phyloP scores from a whole-genome alignment of 805 yeast species.

The Komagataella kurtzmanii region DNA sequence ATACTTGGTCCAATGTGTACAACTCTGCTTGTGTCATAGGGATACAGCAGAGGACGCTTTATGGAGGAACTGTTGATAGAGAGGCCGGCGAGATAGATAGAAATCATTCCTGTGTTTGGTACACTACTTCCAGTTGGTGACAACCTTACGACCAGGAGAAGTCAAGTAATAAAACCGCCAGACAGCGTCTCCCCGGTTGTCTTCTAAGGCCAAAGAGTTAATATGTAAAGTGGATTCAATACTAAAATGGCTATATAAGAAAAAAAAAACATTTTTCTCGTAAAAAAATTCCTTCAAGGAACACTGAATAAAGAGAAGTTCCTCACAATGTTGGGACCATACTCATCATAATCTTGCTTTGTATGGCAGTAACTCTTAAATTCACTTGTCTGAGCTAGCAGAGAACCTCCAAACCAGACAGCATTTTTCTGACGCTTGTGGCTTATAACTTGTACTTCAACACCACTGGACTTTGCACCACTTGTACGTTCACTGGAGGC shows the following conservation, averaged over 20 bases:
- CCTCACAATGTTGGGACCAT: conserved; percentile 95
- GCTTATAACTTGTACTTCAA: conserved; percentile 90
- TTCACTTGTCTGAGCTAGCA: conserved; percentile 94
- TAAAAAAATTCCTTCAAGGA: conserved; percentile 30
- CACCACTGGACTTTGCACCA: conserved; percentile 77
- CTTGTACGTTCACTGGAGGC: conserved; percentile 65
- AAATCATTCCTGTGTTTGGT: not conserved
- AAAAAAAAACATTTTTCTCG: not conserved
- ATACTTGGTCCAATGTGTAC: conserved; percentile 33
- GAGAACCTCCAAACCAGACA: conserved; percentile 98
- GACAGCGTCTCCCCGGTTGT: not conserved
- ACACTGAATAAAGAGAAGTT: conserved; percentile 91
- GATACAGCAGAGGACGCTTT: not conserved
- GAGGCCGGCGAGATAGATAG: not conserved
- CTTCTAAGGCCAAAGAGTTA: not conserved
- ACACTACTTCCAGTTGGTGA: not conserved
- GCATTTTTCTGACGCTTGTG: conserved; percentile 98
- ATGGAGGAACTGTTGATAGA: not conserved
- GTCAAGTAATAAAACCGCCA: no score
- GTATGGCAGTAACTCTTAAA: conserved; percentile 95
- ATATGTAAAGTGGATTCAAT: not conserved
- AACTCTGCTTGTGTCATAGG: not conserved
- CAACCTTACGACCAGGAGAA: no score
- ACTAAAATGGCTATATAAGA: not conserved
- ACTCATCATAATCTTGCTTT: conserved; percentile 93